Base-by-base conservation (phyloP, 2,329 filamentous ascomycete species). In the Pseudocercospora ulei region DNA sequence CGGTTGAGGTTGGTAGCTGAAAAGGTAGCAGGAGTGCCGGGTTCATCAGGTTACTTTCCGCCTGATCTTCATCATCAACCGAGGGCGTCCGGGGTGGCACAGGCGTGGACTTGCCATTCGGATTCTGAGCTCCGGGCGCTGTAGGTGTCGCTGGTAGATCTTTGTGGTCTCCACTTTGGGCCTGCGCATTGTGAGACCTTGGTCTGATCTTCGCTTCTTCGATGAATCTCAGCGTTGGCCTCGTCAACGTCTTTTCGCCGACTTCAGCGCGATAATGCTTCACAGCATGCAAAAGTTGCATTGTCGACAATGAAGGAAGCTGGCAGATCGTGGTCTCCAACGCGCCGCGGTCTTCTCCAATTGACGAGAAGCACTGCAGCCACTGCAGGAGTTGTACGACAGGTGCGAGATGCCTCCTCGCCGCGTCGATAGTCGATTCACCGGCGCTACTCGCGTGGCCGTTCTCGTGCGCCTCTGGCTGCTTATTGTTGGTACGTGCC, bases 291-390 rank as follows among this genome's bases (percentile, higher is more conserved):
- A 96, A 77, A 26, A 98, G 71, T 59, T 98, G 90, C 56, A 86
- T 82, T 0, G 86, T 82, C 16, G 78, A 86, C 31, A 98, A 68
- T 25, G 80, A 73, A 48, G 85, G 86, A 25, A 98, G 70, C 60
- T 96, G 90, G 56, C 94, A 80, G 13, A 96, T 65, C 0, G 90
- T 98, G 9, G 78, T 83, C 18, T 93, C 78, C 9, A 98, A 71
- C 2, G 85, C 84, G 56, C 94, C 86, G 23, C 90, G 68, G 56
- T 96, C 87, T 56, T 96, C 86, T 3, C 78, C 85, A 3, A 96
- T 72, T 0, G 86, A 94, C 1, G 90, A 96, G 62, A 96, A 96
- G 61, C 87, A 95, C 60, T 98, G 90, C 22, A 98, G 69, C 90
- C 90, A 98, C 62, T 98, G 90, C 4, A 98, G 69, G 2, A 98